Conservation (phyloP, 805 yeast species). For the Monosporozyma servazzii region DNA sequence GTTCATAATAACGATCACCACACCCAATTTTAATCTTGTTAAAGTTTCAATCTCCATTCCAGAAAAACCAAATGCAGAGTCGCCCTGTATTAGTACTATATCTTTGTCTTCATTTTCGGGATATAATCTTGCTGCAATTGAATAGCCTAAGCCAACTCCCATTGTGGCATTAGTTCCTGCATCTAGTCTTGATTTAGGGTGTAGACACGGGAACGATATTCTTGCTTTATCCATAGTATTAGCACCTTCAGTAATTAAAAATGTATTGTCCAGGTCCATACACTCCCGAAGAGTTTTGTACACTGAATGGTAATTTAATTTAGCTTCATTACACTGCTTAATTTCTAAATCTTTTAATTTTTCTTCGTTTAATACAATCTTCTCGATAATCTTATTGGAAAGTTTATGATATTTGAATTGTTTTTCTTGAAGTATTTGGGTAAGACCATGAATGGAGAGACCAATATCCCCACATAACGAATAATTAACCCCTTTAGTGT, state of each 20-base stretch:
- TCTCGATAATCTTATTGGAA: constrained; percentile 6
- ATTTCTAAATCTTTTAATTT: constrained; percentile 20
- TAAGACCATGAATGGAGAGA: constrained; percentile 33
- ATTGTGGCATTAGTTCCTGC: constrained; percentile 73
- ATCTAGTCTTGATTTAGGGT: constrained; percentile 50
- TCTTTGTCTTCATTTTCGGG: constrained; percentile 30
- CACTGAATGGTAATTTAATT: constrained; percentile 45
- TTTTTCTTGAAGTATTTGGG: constrained; percentile 13
- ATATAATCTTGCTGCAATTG: constrained; percentile 49
- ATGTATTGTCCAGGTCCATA: constrained; percentile 30
- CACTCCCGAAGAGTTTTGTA: constrained; percentile 40
- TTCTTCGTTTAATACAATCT: constrained; percentile 13
- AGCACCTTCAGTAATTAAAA: constrained; percentile 62
- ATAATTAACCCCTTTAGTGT: constrained; percentile 25
- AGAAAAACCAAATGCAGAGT: constrained; percentile 70
- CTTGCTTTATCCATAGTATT: constrained; percentile 69
- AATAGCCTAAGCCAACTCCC: constrained; percentile 69
- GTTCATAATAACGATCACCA: constrained; percentile 57
- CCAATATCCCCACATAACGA: constrained; percentile 52
- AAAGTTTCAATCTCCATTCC: constrained; percentile 69
- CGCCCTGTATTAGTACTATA: constrained; percentile 60
- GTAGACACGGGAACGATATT: constrained; percentile 44
- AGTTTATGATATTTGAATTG: constrained; percentile 10
- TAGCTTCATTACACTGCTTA: constrained; percentile 5
- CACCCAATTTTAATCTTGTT: constrained; percentile 43